Base-by-base conservation (phyloP, 306 rosid species). In the Sphenostylis stenocarpa region DNA sequence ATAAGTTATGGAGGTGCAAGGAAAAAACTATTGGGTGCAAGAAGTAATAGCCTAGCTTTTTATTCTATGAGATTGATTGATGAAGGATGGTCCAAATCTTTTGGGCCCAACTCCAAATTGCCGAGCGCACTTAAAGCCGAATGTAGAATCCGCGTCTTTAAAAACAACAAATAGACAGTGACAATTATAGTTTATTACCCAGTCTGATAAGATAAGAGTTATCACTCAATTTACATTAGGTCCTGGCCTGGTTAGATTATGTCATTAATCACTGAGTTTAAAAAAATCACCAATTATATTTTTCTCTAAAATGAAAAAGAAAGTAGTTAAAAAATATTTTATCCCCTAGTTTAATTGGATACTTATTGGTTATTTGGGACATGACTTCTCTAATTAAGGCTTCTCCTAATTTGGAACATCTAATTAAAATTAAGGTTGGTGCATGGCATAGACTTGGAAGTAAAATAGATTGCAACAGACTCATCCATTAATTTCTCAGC, bases 401-500 rank as follows among this genome's bases (percentile, higher is more conserved):
- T 12, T 36, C 0, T 68, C 73, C 81, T 21, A 83, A 58, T 67
- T 73, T 67, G 38, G 76, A 72, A 58, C 0, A 31, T 58, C 24
- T 8, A 47, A 58, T 53, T 52, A 74, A 77, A 70, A 75, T 75
- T 47, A 58, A 80, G 67, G 84, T 70, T 77, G 76, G 77, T 55
- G 76, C 61, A 36, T 64, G 78, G 49, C 20, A 72, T 36, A 36
- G 11, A 8, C 0, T 51, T 68, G 77, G 55, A 49, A 78, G 57
- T 36, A 75, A 77, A 76, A 73, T 56, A 29, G 58, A 52, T 45
- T 12, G 70, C 26, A 48, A 56, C 26, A 21, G 47, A 72, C 34
- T 29, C 43, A 72, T 16, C 87, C 85, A 56, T 83, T 14, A 56
- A 72, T 47, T 67, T 81, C 84, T 83, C 51, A 78, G 58, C 21